Base-by-base conservation (phyloP, 2,329 filamentous ascomycete species). In the Claviceps sorghi region DNA sequence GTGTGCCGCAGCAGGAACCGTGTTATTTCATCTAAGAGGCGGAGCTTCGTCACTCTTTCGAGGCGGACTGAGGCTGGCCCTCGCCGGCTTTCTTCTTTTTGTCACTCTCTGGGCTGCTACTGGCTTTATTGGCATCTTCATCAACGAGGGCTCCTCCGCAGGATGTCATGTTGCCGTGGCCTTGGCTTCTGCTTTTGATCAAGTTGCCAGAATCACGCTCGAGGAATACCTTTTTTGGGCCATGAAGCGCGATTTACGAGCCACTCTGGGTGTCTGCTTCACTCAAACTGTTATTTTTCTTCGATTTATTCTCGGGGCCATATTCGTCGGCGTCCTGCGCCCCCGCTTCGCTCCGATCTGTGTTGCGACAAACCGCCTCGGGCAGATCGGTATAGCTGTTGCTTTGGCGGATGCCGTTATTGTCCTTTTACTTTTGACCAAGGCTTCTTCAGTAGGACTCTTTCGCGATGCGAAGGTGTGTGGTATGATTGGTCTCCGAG, bases 31-130 rank as follows among this genome's bases (percentile, higher is more conserved):
- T 55, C 67, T 71, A 55, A 74, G 67, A 60, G 71, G 72, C 58
- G 68, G 76, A 68, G 68, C 71, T 61, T 69, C 69, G 54, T 65
- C 72, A 42, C 64, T 78, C 54, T 70, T 77, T 61, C 71, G 74
- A 65, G 75, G 80, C 67, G 74, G 76, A 68, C 72, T 74, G 76
- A 80, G 78, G 77, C 78, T 81, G 77, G 77, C 73, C 76, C 77
- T 81, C 76, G 66, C 73, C 60, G 64, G 68, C 57, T 80, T 79
- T 62, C 70, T 80, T 60, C 55, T 71, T 29, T 68, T 71, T 53
- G 69, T 75, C 32, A 70, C 71, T 57, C 66, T 77, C 48, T 82
- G 78, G 78, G 76, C 76, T 47, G 64, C 75, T 42, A 62, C 70
- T 55, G 72, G 71, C 53, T 80, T 81, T 56, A 64, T 74, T 52